phyloP scores from a whole-genome alignment of 2,329 filamentous ascomycete genomes.

The Calonectria honghensis region DNA sequence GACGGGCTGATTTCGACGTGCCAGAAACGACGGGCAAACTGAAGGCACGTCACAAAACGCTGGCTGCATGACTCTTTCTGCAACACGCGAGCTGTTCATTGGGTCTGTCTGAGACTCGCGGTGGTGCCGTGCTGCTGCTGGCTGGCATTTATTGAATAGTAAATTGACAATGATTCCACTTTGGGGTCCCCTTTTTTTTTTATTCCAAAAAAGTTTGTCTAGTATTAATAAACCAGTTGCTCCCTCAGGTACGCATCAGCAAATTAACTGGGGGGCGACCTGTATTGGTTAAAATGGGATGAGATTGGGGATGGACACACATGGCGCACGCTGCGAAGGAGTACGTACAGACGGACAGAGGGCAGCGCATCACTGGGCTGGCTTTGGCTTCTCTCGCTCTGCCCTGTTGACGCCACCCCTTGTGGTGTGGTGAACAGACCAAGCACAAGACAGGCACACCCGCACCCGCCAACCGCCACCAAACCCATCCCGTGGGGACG shows the following conservation, averaged over 20 bases:
- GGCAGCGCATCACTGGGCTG: constrained; percentile 19
- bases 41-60: constrained; percentile 5
- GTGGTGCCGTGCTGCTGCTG: constrained; percentile 24
- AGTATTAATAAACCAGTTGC: constrained; percentile 18
- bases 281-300: constrained; percentile 21
- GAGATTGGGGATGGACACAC: constrained; percentile 9
- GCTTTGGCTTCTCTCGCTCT: constrained; percentile 5
- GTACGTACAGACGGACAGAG: background rate
- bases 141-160: constrained; percentile 28
- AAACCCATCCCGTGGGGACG: constrained; percentile 12
- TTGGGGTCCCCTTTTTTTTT: constrained; percentile 13
- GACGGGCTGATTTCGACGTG: constrained; percentile 2
- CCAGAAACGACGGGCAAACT: constrained; percentile 1
- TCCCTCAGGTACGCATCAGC: constrained; percentile 24
- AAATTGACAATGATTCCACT: constrained; percentile 21
- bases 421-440: constrained; percentile 25
- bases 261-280: constrained; percentile 18
- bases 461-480: constrained; percentile 20
- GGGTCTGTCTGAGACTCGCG: constrained; percentile 24
- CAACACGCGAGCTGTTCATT: constrained; percentile 14
- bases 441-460: constrained; percentile 20
- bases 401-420: constrained; percentile 21
- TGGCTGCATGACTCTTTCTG: constrained; percentile 21
- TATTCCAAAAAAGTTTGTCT: constrained; percentile 19
- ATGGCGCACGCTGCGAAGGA: no score